Conservation (phyloP, 208 protist species). For the Leishmania braziliensis region DNA sequence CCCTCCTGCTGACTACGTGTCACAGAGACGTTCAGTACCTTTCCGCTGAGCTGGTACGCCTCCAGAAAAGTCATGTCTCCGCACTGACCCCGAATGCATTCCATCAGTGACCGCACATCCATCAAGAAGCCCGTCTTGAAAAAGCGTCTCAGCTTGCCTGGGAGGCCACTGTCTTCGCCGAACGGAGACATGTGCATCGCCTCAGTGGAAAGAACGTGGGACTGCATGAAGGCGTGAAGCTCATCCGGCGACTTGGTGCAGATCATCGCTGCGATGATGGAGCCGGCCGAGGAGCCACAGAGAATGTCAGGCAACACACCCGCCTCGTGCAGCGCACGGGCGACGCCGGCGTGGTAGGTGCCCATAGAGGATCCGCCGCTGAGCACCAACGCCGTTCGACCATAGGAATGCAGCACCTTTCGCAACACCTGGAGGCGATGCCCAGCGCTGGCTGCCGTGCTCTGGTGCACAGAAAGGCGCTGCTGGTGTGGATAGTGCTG, state of each 20-base stretch:
- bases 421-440: slow-evolving; percentile 58
- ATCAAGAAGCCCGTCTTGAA: slow-evolving; percentile 78
- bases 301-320: slow-evolving; percentile 75
- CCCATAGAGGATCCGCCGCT: slow-evolving; percentile 74
- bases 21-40: slow-evolving; percentile 87
- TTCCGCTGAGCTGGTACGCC: slow-evolving; percentile 72
- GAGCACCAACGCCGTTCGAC: slow-evolving; percentile 77
- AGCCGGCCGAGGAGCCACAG: slow-evolving; percentile 70
- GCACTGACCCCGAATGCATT: slow-evolving; percentile 62
- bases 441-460: neutral
- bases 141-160: slow-evolving; percentile 59
- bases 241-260: slow-evolving; percentile 55
- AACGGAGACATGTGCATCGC: slow-evolving; percentile 61
- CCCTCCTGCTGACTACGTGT: slow-evolving; percentile 50
- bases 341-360: slow-evolving; percentile 82
- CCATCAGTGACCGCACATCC: slow-evolving; percentile 73
- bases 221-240: slow-evolving; percentile 46
- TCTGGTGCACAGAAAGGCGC: neutral
- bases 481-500: slow-evolving; percentile 1
- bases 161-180: slow-evolving; percentile 38
- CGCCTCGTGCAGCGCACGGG: slow-evolving; percentile 61
- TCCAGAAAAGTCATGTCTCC: slow-evolving; percentile 90
- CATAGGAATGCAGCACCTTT: slow-evolving; percentile 60
- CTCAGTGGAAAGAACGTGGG: slow-evolving; percentile 42
- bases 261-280: slow-evolving; percentile 76